A percentile compares a stretch with the other conserved stretches of the same genome.
Evolutionary conservation across 2,329 filamentous ascomycete genomes (phyloP).

Genomic region (Acephala macrosclerotiorum): DNA sequence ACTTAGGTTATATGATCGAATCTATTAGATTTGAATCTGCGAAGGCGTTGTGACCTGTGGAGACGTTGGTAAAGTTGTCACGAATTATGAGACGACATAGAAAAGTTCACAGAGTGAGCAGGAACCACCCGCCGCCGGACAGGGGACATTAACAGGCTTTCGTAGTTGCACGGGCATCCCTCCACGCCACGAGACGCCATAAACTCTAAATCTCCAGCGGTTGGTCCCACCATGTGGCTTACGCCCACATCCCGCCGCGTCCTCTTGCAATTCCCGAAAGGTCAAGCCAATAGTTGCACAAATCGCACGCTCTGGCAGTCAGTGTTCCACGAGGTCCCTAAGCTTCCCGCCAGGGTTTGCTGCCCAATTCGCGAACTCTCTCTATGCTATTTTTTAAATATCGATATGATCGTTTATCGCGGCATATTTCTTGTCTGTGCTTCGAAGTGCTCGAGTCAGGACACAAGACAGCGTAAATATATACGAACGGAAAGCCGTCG

Average conservation of each 20-base stretch:
- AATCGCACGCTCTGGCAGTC: not conserved
- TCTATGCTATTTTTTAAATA: not conserved
- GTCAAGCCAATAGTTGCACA: not conserved
- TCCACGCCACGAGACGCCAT: not conserved
- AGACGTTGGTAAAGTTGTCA: too few species aligned
- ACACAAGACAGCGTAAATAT: not conserved
- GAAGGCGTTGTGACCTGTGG: too few species aligned
- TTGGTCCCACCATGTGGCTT: not conserved
- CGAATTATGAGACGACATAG: too few species aligned
- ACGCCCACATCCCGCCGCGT: not conserved
- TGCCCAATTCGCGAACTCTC: not conserved
- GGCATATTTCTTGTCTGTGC: slow-evolving; percentile 7
- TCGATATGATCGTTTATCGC: not conserved
- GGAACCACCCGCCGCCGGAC: too few species aligned
- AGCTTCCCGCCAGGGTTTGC: not conserved
- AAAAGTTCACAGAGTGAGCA: too few species aligned
- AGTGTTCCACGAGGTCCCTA: too few species aligned
- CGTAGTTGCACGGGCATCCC: not conserved
- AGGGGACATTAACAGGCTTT: too few species aligned
- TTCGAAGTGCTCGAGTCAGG: slow-evolving; percentile 5
- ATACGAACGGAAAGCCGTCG: not conserved
- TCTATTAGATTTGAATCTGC: too few species aligned
- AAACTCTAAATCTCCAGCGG: not conserved
- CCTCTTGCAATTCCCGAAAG: too few species aligned
- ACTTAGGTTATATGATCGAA: too few species aligned